Evolutionary conservation across 2,329 filamentous ascomycete genomes (phyloP), one percentile per base, ranked within the genome.

Genomic region (Hypocrella siamensis): DNA sequence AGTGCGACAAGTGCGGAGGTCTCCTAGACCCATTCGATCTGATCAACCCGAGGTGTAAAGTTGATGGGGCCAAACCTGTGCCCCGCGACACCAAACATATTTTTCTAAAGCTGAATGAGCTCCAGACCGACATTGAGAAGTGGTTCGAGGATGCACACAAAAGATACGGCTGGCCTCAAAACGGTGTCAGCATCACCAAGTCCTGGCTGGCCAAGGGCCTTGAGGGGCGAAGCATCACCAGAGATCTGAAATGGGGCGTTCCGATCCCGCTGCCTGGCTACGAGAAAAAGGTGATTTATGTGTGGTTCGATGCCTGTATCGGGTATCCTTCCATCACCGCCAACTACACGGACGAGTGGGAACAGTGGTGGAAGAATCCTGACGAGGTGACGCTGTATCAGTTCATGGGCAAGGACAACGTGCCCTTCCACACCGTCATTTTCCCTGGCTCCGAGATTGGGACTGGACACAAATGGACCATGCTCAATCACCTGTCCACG

Each of bases 311-410:
- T 51, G 83, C 83, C 33, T 90, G 82, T 55, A 90, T 93, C 47
- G 86, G 86, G 15, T 94, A 94, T 52, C 77, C 85, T n/a, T 93
- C 84, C 2, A 94, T 94, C 43, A 93, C 86, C 2, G 83, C 82
- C 40, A 85, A 75, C 45, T 93, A 93, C 54, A 93, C 85, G 5
- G 64, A 71, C 33, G 67, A 92, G 39, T 94, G 86, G 86, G 76
- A 93, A 60, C 70, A 82, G 48, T 94, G 86, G 86, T 94, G 86
- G 86, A 76, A 79, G 49, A 79, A 92, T 52, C 83, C 84, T 0
- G 78, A 93, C 28, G 67, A 93, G 21, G 85, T 94, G 30, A 71
- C 79, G 48, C 70, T 94, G 10, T 93, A 90, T 55, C 86, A 94
- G 59, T 92, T 94, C 65, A 82, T 93, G 73, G 86, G 86, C 58